Percentiles rank a stretch among this genome's conserved stretches.
These are phyloP conservation scores for Tuber calosporum DNA, from an alignment of 495 filamentous ascomycete species.

Conservation along the genomic window DNA sequence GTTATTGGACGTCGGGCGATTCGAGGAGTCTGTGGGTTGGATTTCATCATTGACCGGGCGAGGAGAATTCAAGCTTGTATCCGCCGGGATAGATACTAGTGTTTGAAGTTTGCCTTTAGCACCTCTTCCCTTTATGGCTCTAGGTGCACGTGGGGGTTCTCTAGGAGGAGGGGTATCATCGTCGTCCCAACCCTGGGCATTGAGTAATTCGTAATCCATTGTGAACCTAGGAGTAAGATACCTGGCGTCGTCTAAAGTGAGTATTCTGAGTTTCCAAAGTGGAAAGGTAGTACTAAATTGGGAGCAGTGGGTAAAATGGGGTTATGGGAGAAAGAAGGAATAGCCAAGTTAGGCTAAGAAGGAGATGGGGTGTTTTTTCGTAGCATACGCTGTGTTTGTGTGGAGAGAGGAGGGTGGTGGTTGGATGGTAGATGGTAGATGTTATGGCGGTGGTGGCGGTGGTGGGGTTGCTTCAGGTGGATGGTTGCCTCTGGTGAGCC, in stretches of 20 bases:
- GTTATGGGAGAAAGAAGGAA: background rate
- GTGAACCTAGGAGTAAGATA: background rate
- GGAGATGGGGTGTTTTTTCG: background rate
- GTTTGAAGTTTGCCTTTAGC: constrained; percentile 3
- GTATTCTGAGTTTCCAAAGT: background rate
- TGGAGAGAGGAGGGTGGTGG: background rate
- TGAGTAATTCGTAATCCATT: constrained; percentile 31
- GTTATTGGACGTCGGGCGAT: constrained; percentile 1
- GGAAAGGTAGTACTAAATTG: background rate
- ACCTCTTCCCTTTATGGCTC: constrained; percentile 5
- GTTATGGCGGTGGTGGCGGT: background rate
- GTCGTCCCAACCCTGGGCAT: constrained; percentile 23
- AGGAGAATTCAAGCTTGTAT: constrained; percentile 8
- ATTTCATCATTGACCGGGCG: constrained; percentile 4
- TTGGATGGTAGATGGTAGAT: background rate
- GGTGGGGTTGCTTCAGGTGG: background rate
- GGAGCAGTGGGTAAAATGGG: background rate
- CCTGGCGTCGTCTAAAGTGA: background rate
- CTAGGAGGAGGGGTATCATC: constrained; percentile 7
- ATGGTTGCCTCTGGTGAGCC: background rate
- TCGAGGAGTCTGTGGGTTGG: constrained; percentile 7
- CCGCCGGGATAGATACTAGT: background rate
- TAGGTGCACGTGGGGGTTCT: constrained; percentile 12
- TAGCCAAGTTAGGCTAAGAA: background rate
- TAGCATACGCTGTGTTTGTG: background rate